Evolutionary conservation across 2,329 filamentous ascomycete species (phyloP).

Genomic region (Teratosphaeria epicoccoides): DNA sequence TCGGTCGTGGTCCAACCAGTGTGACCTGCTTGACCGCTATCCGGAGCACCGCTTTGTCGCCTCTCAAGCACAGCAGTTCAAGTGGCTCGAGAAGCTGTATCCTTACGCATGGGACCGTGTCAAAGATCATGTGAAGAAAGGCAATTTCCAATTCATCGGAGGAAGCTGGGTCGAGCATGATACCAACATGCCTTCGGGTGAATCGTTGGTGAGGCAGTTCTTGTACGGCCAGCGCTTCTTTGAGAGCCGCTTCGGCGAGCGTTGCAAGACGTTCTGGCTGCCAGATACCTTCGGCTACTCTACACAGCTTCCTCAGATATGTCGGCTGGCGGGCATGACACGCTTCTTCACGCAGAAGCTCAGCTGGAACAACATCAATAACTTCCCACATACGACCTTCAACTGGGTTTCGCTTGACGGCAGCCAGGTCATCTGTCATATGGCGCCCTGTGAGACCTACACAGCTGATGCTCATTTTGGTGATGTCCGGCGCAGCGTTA

Average conservation of each 20-base stretch:
- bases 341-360: slow-evolving; percentile 97
- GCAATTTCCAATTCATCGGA: slow-evolving; percentile 86
- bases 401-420: slow-evolving; percentile 96
- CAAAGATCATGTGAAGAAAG: slow-evolving; percentile 80
- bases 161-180: slow-evolving; percentile 99
- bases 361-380: slow-evolving; percentile 99
- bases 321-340: slow-evolving; percentile 87
- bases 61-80: slow-evolving; percentile 94
- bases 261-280: slow-evolving; percentile 90
- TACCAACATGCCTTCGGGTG: slow-evolving; percentile 92
- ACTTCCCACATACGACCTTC: slow-evolving; percentile 96
- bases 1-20: slow-evolving; percentile 93
- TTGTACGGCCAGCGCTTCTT: slow-evolving; percentile 93
- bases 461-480: slow-evolving; percentile 91
- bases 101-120: slow-evolving; percentile 83
- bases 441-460: slow-evolving; percentile 92
- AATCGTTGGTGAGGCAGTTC: slow-evolving; percentile 89
- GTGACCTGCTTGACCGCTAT: slow-evolving; percentile 87
- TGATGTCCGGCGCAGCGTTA: slow-evolving; percentile 79
- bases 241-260: slow-evolving; percentile 79
- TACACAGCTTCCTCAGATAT: slow-evolving; percentile 85
- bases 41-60: slow-evolving; percentile 86
- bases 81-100: slow-evolving; percentile 88
- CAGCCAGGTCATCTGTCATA: slow-evolving; percentile 93
- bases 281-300: slow-evolving; percentile 98